Evolutionary conservation across 305 asterid genomes (phyloP).

Genomic region (Rubia tinctorum): DNA sequence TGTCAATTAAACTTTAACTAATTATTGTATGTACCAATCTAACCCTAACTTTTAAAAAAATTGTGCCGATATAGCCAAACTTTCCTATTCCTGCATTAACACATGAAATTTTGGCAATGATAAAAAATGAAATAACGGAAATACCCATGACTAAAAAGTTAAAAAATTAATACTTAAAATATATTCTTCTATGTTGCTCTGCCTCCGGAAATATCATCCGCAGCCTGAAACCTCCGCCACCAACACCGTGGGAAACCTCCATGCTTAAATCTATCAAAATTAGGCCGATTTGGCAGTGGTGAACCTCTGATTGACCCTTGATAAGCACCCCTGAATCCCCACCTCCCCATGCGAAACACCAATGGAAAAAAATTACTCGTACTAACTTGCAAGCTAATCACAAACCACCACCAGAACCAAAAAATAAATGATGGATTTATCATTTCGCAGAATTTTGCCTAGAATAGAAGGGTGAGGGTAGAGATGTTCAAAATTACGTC

Average conservation of each 20-base stretch:
- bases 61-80: too few relatives aligned
- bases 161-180: too few relatives aligned
- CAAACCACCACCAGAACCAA: not conserved
- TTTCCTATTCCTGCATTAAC: too few relatives aligned
- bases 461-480: not conserved
- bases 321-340: constrained; percentile 45
- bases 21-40: too few relatives aligned
- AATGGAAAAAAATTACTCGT: not conserved
- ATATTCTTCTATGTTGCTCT: too few relatives aligned
- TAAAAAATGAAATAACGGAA: too few relatives aligned
- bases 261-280: constrained; percentile 37
- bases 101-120: too few relatives aligned
- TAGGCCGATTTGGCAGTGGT: constrained; percentile 22
- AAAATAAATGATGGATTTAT: not conserved
- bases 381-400: not conserved
- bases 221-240: too few relatives aligned
- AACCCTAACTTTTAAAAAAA: too few relatives aligned
- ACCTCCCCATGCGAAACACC: constrained; percentile 30
- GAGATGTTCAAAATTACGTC: constrained; percentile 28
- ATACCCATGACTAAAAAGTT: too few relatives aligned
- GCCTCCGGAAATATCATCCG: too few relatives aligned
- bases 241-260: constrained; percentile 29
- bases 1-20: too few relatives aligned
- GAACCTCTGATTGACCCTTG: constrained; percentile 30
- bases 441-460: not conserved